Evolutionary conservation across 2,329 filamentous ascomycete species (phyloP), one percentile per base, ranked within the genome.

Genomic region (Trichoderma breve): DNA sequence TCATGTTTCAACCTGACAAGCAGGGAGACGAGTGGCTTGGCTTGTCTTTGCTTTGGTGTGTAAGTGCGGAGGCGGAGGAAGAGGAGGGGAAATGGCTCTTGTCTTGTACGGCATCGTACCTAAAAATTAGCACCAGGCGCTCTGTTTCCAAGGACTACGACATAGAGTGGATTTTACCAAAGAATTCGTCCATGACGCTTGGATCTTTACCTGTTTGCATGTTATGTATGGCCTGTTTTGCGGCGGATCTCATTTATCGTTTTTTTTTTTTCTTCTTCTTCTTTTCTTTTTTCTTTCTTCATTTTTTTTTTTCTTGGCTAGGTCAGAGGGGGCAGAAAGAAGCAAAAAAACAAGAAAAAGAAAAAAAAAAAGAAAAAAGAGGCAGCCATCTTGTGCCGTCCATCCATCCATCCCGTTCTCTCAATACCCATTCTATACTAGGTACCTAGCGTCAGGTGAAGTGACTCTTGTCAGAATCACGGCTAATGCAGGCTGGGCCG

Each of bases 401-500:
- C 43, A 6, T n/a, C 43, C 43, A 51, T 21, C 43, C 43, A 51
- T 51, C 43, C 43, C 43, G 9, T n/a, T 39, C 36, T 15, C 43
- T 11, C 8, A 11, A 47, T n/a, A 15, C 18, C 18, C 6, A 21
- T 36, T 36, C 34, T 6, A 36, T 36, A 36, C n/a, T n/a, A n/a
- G n/a, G n/a, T n/a, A n/a, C 34, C 34, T 51, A 51, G 43, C 43
- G 43, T 51, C 43, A 51, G n/a, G 43, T 43, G 43, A 51, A 51
- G n/a, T 51, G n/a, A 51, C 21, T 51, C 43, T 51, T 21, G 43
- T 51, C 43, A 51, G 43, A 51, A 2, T 51, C 43, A 21, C 43
- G 43, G 32, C 60, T 63, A 63, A 63, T 63, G 60, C 60, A 63
- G 14, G 34, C 60, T 63, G 60, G 60, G 18, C 36, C 60, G 60